Base-by-base conservation (phyloP, 139 green algal genomes). In the Tetradesmus obliquus region DNA sequence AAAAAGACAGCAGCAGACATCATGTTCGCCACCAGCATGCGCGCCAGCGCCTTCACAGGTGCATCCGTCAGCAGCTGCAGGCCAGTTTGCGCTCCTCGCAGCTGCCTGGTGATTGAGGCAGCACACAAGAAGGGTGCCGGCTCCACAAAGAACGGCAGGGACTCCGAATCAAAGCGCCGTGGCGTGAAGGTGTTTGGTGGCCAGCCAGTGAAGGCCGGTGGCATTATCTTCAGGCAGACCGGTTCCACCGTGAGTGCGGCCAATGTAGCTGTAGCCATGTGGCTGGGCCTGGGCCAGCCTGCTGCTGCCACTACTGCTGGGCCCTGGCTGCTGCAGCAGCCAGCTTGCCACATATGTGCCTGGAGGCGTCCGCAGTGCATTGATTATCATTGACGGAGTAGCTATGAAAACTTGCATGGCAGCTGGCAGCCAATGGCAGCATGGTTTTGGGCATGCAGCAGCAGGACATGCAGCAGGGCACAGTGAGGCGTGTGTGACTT, bases 141-240 rank as follows among this genome's bases (percentile, higher is more conserved):
- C 45, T 98, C 96, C 62, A 99, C 98, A 32, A 99, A 99, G 96
- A 99, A 99, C 95, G 98, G 98, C 51, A 94, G 98, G 72, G 98
- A 99, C 92, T 99, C 97, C 12, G 96, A 97, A 54, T 91, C 96
- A 54, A 96, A 99, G 95, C 92, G 96, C 62, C 94, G 98, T 22
- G 98, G 98, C 19, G 96, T 99, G 12, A 99, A 99, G 96, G 96
- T 99, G 66, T 99, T 98, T 92, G 98, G 98, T 80, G 97, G 97
- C 32, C 97, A 99, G 95, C 94, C 96, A 32, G 95, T 99, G 13
- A 97, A 97, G 84, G 96, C 98, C 7, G 98, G 98, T 15, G 97
- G 96, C 88, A 99, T 99, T 93, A 99, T 99, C 86, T 94, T 99
- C 13, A 92, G 98, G 32, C 98, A 99, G 94, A 90, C 97, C 24